phyloP scores from a whole-genome alignment of 768 basidiomycete species.

The Amanita inopinata region DNA sequence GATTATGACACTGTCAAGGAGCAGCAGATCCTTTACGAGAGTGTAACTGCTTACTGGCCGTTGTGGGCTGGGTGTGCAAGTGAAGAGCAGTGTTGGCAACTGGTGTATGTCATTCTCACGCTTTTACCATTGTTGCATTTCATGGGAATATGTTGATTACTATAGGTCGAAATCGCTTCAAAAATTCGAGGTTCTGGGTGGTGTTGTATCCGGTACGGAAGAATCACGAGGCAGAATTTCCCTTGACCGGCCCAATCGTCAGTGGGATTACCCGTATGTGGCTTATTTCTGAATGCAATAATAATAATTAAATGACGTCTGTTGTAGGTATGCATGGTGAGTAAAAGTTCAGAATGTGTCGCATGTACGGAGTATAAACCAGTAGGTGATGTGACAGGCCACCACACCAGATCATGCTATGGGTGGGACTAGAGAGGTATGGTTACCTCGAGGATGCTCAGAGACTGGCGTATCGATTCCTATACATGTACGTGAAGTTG shows the following conservation, averaged over 20 bases:
- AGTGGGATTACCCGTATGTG: conserved; percentile 95
- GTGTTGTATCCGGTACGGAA: conserved; percentile 93
- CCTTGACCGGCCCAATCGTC: conserved; percentile 91
- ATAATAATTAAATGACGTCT: conserved; percentile 12
- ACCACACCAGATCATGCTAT: conserved; percentile 98
- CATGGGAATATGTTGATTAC: conserved; percentile 2
- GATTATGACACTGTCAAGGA: conserved; percentile 92
- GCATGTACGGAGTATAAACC: conserved; percentile 11
- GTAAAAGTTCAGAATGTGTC: conserved; percentile 7
- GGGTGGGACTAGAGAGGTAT: conserved; percentile 95
- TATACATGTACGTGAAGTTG: conserved; percentile 69
- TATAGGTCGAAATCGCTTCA: conserved; percentile 72
- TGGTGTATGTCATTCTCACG: conserved; percentile 65
- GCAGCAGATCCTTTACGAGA: conserved; percentile 91
- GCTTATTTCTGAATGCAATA: conserved; percentile 4
- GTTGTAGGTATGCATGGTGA: conserved; percentile 57
- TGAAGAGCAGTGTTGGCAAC: conserved; percentile 87
- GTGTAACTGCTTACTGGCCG: conserved; percentile 94
- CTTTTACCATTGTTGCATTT: conserved; percentile 13
- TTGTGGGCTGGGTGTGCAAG: conserved; percentile 97
- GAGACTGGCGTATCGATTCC: conserved; percentile 87
- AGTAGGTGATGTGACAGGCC: conserved; percentile 47
- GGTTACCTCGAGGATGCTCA: conserved; percentile 92
- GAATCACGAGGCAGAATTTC: conserved; percentile 94
- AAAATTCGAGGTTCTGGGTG: conserved; percentile 95